phyloP scores from a whole-genome alignment of 345 rosid species.

The Barbarea vulgaris region DNA sequence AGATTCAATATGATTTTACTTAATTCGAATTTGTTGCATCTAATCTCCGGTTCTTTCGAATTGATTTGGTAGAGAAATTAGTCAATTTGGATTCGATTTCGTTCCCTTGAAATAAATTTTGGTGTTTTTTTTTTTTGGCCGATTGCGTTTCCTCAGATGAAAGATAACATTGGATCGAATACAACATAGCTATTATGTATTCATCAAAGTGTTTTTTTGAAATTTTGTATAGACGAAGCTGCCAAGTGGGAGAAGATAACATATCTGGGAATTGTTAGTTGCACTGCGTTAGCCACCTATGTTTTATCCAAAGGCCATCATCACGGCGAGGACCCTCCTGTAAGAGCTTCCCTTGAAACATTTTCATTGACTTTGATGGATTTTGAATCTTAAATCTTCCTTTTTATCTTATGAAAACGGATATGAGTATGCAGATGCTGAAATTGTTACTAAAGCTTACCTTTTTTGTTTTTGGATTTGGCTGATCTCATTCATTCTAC shows the following conservation, averaged over 20 bases:
- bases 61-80: neutral
- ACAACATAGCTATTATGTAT: neutral
- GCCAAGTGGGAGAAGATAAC: conserved; percentile 97
- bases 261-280: conserved; percentile 63
- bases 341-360: conserved; percentile 52
- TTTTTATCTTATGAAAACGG: no score
- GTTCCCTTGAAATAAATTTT: neutral
- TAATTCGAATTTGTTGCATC: neutral
- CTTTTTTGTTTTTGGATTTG: neutral
- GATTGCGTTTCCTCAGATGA: neutral
- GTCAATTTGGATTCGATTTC: neutral
- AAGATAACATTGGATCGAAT: neutral
- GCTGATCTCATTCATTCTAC: neutral
- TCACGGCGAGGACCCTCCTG: conserved; percentile 86
- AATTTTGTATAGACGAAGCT: conserved; percentile 58
- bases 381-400: neutral
- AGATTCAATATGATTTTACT: conserved; percentile 2
- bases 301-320: conserved; percentile 85
- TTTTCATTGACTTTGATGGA: neutral
- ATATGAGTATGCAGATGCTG: conserved; percentile 4
- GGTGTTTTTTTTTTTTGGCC: no score
- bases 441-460: neutral
- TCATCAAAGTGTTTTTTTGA: neutral
- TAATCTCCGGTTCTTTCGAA: neutral
- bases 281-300: conserved; percentile 58